Evolutionary conservation across 495 filamentous ascomycete species (phyloP).

Genomic region (Tuber melanosporum): DNA sequence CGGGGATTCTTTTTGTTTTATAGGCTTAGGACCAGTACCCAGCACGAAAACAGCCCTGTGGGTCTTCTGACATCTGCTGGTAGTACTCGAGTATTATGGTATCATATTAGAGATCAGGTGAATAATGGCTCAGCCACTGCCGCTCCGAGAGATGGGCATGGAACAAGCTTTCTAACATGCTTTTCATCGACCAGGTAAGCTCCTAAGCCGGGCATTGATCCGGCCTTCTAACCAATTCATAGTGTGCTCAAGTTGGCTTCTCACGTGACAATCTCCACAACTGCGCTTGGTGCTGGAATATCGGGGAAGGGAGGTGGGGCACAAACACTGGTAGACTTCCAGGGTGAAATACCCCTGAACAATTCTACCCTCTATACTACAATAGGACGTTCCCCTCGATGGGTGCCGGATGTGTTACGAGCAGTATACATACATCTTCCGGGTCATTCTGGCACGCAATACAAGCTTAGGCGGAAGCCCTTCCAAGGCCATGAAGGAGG

Average conservation of each 20-base stretch:
- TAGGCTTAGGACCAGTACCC: not conserved
- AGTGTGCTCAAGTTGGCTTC: conserved; percentile 25
- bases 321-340: conserved; percentile 1
- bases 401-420: conserved; percentile 51
- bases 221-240: not conserved
- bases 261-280: conserved; percentile 24
- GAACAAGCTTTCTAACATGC: conserved; percentile 65
- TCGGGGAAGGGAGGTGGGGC: not conserved
- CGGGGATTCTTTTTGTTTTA: not conserved
- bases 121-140: conserved; percentile 46
- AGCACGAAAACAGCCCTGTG: not conserved
- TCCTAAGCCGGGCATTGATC: not conserved
- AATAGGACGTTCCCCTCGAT: conserved; percentile 57
- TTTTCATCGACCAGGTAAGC: conserved; percentile 59
- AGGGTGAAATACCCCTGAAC: conserved; percentile 7
- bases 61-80: not conserved
- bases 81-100: not conserved
- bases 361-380: conserved; percentile 45
- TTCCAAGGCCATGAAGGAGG: conserved; percentile 51
- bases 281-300: conserved; percentile 8
- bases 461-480: conserved; percentile 55
- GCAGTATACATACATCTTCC: conserved; percentile 58
- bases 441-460: conserved; percentile 60
- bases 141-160: conserved; percentile 50
- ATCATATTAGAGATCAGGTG: conserved; percentile 42